Evolutionary conservation across 2,329 filamentous ascomycete genomes (phyloP).

Genomic region (Passalora sequoiae): DNA sequence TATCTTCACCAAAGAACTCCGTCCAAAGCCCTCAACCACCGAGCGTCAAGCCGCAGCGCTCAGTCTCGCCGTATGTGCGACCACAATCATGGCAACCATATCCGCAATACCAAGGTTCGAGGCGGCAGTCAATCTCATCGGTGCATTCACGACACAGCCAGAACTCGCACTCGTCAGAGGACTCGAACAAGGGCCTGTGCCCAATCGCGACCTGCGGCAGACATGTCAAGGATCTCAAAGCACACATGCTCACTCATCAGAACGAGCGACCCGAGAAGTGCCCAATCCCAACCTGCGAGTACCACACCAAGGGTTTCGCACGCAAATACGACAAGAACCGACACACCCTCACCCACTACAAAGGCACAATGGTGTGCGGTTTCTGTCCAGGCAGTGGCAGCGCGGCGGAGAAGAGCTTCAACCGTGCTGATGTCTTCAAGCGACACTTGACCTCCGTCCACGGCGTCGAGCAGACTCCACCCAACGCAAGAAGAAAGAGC

Average conservation of each 20-base stretch:
- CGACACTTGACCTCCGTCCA: constrained; percentile 85
- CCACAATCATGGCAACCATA: constrained; percentile 53
- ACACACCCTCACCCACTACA: constrained; percentile 91
- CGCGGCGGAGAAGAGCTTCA: constrained; percentile 88
- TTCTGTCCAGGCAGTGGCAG: constrained; percentile 89
- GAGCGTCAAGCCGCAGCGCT: constrained; percentile 41
- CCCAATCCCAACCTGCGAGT: constrained; percentile 86
- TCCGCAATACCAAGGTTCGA: constrained; percentile 37
- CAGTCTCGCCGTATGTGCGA: constrained; percentile 63
- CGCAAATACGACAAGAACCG: constrained; percentile 96
- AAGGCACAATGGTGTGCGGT: constrained; percentile 93
- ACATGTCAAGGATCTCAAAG: constrained; percentile 84
- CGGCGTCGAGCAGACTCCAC: constrained; percentile 85
- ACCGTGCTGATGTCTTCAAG: constrained; percentile 94
- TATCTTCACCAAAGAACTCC: constrained; percentile 55
- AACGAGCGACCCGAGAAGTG: constrained; percentile 90
- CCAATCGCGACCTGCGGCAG: constrained; percentile 79
- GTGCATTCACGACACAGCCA: constrained; percentile 61
- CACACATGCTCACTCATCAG: constrained; percentile 91
- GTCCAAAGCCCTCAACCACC: constrained; percentile 39
- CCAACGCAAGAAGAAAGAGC: constrained; percentile 79
- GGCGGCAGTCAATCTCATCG: constrained; percentile 65
- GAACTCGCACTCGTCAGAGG: constrained; percentile 34
- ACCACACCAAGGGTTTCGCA: constrained; percentile 86
- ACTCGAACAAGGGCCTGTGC: constrained; percentile 64